These are phyloP conservation scores for Isatis tinctoria DNA, from an alignment of 345 rosid genomes.

Conservation along the genomic window DNA sequence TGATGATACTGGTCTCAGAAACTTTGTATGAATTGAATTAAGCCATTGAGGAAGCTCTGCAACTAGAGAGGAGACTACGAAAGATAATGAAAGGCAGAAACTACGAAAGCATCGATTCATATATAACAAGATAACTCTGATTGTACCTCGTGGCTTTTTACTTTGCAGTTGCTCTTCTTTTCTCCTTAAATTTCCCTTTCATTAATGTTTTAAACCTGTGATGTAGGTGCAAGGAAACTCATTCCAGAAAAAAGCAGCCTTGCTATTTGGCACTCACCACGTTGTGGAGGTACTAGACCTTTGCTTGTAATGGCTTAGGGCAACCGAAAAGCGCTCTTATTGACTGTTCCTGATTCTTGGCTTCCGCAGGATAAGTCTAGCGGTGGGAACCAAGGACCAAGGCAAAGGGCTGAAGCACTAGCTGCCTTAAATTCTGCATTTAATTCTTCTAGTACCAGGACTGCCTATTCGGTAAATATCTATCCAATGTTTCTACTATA, in stretches of 20 bases:
- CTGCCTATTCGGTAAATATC: conserved; percentile 44
- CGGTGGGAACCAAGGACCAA: conserved; percentile 73
- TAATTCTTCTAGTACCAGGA: conserved; percentile 53
- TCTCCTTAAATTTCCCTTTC: neutral
- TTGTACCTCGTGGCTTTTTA: neutral
- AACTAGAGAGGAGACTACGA: no score
- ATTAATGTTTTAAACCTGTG: neutral
- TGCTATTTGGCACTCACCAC: conserved; percentile 77
- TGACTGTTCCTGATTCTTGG: neutral
- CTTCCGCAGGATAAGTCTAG: conserved; percentile 36
- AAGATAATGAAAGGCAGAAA: neutral
- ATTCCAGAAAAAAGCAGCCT: conserved; percentile 87
- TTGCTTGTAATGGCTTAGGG: neutral
- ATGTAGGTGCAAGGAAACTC: conserved; percentile 93
- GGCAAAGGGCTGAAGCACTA: conserved; percentile 97
- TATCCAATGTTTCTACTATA: neutral
- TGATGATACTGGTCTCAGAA: no score
- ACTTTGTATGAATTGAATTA: no score
- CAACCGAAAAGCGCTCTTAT: neutral
- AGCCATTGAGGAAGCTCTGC: no score
- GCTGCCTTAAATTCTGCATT: conserved; percentile 92
- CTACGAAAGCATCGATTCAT: neutral
- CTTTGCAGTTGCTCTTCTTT: neutral
- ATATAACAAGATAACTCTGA: neutral
- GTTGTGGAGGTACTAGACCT: conserved; percentile 53